Evolutionary conservation across 345 rosid species (phyloP), one percentile per base, ranked within the genome.

Genomic region (Arabis alpina): DNA sequence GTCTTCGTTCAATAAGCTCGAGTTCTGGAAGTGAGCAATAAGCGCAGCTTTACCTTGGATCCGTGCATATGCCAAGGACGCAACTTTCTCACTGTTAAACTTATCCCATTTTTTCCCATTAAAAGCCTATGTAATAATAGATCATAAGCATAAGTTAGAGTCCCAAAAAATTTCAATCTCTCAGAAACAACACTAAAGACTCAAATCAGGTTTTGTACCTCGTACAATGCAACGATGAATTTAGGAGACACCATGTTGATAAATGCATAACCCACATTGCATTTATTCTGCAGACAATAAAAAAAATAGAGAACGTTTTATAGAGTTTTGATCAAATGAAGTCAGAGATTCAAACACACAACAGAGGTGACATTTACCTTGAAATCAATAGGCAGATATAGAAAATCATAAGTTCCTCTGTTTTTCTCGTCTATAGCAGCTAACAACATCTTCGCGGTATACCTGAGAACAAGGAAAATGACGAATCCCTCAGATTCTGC

Each of bases 191-290:
- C 16, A 68, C 50, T 28, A 5, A 16, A 32, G 37, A 66, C 40
- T 62, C 23, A 52, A 55, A 74, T 40, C 43, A n/a, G 44, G 37
- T 34, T 66, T 60, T 4, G 23, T 52, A 89, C 96, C 96, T 89
- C 86, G 49, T 87, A 82, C 69, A 89, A 81, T 13, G 86, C 83
- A 79, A 81, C 73, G 61, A 87, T 87, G 73, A 80, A 86, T n/a
- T 80, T 73, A 66, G 96, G 87, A 43, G 92, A 87, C 55, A 87
- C 60, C 90, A 89, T 85, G 40, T 89, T 89, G 75, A 89, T 89
- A 72, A 89, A 89, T 25, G 90, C 96, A 77, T 89, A 89, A 41
- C 96, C 96, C 67, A 89, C 90, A 57, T 82, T 89, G 82, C 96
- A 89, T 74, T 89, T 89, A 59, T 89, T 87, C 96, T 89, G 88